Percentiles rank a stretch among this genome's conserved stretches.
Evolutionary conservation across 2,329 filamentous ascomycete species (phyloP).

Genomic region (Plectosphaerella cucumerina): DNA sequence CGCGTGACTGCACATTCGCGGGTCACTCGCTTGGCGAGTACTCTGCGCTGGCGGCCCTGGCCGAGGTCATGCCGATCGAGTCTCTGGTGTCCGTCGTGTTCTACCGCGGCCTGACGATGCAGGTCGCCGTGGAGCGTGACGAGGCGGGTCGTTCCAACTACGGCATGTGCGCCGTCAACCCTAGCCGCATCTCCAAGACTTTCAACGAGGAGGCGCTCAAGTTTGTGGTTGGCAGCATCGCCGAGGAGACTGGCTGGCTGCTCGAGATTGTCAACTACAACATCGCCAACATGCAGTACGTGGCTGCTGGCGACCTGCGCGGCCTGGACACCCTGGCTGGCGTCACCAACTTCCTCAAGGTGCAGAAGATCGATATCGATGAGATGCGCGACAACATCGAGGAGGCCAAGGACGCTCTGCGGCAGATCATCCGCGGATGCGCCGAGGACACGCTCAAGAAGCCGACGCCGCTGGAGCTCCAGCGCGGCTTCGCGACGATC

Average conservation of each 20-base stretch:
- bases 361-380: conserved; percentile 96
- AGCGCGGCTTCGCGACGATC: conserved; percentile 95
- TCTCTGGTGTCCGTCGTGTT: conserved; percentile 97
- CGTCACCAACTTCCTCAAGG: conserved; percentile 92
- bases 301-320: conserved; percentile 66
- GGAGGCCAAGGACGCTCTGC: conserved; percentile 83
- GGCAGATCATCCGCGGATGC: conserved; percentile 86
- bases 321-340: conserved; percentile 70
- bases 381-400: conserved; percentile 85
- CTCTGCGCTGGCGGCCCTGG: conserved; percentile 90
- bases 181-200: conserved; percentile 94
- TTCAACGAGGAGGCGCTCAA: conserved; percentile 98
- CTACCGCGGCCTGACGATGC: conserved; percentile 98
- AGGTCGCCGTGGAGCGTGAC: conserved; percentile 96
- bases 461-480: conserved; percentile 79
- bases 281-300: conserved; percentile 72
- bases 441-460: conserved; percentile 85
- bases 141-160: conserved; percentile 92
- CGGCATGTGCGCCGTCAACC: conserved; percentile 98
- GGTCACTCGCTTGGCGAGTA: conserved; percentile 98
- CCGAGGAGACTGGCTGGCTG: conserved; percentile 91
- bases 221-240: conserved; percentile 93
- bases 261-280: conserved; percentile 99
- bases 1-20: conserved; percentile 93
- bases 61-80: conserved; percentile 99